phyloP scores from a whole-genome alignment of 352 stramenopile species.

The Phytophthora tubulina region DNA sequence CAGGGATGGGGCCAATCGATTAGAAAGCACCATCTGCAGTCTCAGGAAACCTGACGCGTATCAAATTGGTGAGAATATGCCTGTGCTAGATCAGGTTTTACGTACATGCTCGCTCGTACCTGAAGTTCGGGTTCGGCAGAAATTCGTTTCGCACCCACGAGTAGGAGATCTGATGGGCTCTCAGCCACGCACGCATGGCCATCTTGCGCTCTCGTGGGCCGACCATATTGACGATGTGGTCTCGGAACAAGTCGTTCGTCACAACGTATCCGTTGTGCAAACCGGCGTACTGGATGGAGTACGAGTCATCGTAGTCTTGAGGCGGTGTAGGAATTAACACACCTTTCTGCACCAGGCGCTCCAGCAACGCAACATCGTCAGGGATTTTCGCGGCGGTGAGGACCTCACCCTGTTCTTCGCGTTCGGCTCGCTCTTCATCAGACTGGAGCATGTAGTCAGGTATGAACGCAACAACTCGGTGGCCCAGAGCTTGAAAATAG shows the following conservation, averaged over 20 bases:
- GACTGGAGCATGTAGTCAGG: constrained; percentile 84
- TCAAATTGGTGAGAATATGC: constrained; percentile 3
- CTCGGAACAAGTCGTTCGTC: constrained; percentile 91
- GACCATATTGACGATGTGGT: constrained; percentile 82
- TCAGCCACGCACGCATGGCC: constrained; percentile 74
- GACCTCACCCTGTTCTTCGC: constrained; percentile 34
- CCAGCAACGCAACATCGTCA: constrained; percentile 77
- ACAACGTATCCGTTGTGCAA: constrained; percentile 81
- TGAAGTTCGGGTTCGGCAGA: constrained; percentile 89
- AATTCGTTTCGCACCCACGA: constrained; percentile 91
- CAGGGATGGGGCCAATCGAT: constrained; percentile 11
- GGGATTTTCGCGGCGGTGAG: constrained; percentile 67
- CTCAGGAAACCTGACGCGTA: constrained; percentile 32
- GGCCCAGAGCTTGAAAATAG: constrained; percentile 74
- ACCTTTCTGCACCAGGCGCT: constrained; percentile 74
- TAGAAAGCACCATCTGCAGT: constrained; percentile 18
- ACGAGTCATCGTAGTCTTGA: constrained; percentile 92
- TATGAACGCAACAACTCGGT: constrained; percentile 87
- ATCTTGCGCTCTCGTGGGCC: constrained; percentile 64
- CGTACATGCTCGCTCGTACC: constrained; percentile 24
- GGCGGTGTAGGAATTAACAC: constrained; percentile 82
- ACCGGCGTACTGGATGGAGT: constrained; percentile 91
- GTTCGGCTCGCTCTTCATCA: constrained; percentile 50
- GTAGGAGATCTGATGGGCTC: constrained; percentile 86
- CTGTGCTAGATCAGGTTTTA: background rate